These are phyloP conservation scores for Botrytis sinoallii DNA, from an alignment of 2,329 filamentous ascomycete species.

Conservation along the genomic window DNA sequence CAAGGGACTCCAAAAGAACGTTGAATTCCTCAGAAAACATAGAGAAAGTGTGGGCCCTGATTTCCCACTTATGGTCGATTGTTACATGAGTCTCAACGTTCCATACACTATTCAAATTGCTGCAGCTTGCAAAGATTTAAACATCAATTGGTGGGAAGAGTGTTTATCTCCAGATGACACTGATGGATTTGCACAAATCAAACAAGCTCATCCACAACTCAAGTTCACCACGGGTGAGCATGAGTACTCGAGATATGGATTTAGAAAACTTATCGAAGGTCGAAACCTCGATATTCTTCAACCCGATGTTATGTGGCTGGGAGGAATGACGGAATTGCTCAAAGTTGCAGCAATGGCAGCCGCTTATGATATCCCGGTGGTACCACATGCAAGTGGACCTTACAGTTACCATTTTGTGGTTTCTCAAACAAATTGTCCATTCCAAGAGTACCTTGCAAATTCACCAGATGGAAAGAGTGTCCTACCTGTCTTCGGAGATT, in stretches of 20 bases:
- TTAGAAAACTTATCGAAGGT: conserved; percentile 88
- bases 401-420: conserved; percentile 97
- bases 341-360: conserved; percentile 85
- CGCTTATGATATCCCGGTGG: conserved; percentile 90
- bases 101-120: conserved; percentile 89
- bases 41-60: conserved; percentile 81
- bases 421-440: conserved; percentile 87
- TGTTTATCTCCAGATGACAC: conserved; percentile 88
- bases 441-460: conserved; percentile 95
- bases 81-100: conserved; percentile 95
- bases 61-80: conserved; percentile 92
- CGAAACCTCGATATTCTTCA: conserved; percentile 93
- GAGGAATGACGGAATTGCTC: conserved; percentile 86
- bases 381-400: conserved; percentile 89
- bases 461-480: conserved; percentile 88
- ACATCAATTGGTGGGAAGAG: conserved; percentile 98
- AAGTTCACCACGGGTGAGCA: conserved; percentile 97
- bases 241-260: conserved; percentile 91
- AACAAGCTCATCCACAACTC: conserved; percentile 81
- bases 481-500: conserved; percentile 84
- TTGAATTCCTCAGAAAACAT: conserved; percentile 83
- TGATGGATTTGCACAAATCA: conserved; percentile 85
- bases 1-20: conserved; percentile 77
- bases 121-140: conserved; percentile 74
- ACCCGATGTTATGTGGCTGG: conserved; percentile 97